Evolutionary conservation across 73 alveolate species (phyloP).

Genomic region (Paramecium pentaurelia): DNA sequence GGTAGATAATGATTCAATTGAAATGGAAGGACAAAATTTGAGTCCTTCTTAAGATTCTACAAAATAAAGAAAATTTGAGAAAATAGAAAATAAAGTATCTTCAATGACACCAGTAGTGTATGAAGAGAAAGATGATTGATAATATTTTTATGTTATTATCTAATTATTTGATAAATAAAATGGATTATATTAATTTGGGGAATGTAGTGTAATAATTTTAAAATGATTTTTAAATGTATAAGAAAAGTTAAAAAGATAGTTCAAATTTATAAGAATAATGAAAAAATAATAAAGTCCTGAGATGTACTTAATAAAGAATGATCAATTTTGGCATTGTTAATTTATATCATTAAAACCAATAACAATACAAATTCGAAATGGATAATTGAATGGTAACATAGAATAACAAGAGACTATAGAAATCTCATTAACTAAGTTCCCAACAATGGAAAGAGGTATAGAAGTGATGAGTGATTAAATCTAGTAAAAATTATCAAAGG

Average conservation of each 20-base stretch:
- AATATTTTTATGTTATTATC: background rate
- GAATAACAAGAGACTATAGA: background rate
- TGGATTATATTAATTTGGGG: background rate
- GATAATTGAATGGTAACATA: background rate
- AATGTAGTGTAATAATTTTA: background rate
- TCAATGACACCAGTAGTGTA: background rate
- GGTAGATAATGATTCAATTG: background rate
- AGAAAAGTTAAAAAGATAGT: background rate
- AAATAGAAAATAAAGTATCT: background rate
- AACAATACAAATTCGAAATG: background rate
- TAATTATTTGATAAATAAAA: background rate
- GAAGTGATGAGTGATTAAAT: background rate
- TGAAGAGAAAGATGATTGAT: background rate
- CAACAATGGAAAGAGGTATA: background rate
- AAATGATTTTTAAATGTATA: background rate
- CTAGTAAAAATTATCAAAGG: background rate
- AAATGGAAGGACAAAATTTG: background rate
- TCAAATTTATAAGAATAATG: background rate
- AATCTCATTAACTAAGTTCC: background rate
- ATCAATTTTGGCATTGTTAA: conserved; percentile 28
- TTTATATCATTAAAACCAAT: background rate
- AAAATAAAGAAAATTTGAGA: background rate
- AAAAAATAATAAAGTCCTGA: background rate
- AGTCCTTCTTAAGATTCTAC: background rate
- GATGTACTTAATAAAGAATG: background rate